phyloP scores from a whole-genome alignment of 1,284 basidiomycete genomes.

The Chiua sp. region DNA sequence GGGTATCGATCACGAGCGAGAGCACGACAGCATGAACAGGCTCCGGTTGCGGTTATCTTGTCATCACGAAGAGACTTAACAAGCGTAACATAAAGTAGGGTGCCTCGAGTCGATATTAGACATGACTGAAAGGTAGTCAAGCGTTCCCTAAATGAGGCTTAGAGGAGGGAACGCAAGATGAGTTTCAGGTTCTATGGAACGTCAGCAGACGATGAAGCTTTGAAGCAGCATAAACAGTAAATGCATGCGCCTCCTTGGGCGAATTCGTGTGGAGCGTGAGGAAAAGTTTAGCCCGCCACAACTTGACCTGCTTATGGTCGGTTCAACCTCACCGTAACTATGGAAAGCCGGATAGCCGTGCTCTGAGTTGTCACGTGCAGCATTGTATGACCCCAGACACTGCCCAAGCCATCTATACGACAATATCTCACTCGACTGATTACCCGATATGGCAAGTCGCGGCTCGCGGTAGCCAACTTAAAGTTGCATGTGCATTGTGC shows the following conservation, averaged over 20 bases:
- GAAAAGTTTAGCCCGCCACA: slow-evolving; percentile 20
- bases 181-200: slow-evolving; percentile 77
- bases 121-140: slow-evolving; percentile 87
- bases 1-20: slow-evolving; percentile 95
- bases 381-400: too few species aligned
- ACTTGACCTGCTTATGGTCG: neutral
- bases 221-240: slow-evolving; percentile 2
- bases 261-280: slow-evolving; percentile 5
- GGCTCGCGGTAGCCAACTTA: too few species aligned
- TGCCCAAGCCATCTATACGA: too few species aligned
- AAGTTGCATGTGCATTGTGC: too few species aligned
- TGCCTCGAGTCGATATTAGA: slow-evolving; percentile 84
- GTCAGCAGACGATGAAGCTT: slow-evolving; percentile 19
- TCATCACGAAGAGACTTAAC: slow-evolving; percentile 91
- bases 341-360: too few species aligned
- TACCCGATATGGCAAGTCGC: too few species aligned
- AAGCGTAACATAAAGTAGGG: too few species aligned
- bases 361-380: too few species aligned
- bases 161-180: slow-evolving; percentile 88
- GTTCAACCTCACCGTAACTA: too few species aligned
- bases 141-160: slow-evolving; percentile 81
- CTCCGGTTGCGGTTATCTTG: slow-evolving; percentile 81
- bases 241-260: too few species aligned
- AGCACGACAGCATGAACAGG: slow-evolving; percentile 88
- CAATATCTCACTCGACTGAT: too few species aligned